Percentiles rank a stretch among this genome's conserved stretches.
These are phyloP conservation scores for Coprinopsis sp. DNA, from an alignment of 768 basidiomycete genomes.

Conservation along the genomic window DNA sequence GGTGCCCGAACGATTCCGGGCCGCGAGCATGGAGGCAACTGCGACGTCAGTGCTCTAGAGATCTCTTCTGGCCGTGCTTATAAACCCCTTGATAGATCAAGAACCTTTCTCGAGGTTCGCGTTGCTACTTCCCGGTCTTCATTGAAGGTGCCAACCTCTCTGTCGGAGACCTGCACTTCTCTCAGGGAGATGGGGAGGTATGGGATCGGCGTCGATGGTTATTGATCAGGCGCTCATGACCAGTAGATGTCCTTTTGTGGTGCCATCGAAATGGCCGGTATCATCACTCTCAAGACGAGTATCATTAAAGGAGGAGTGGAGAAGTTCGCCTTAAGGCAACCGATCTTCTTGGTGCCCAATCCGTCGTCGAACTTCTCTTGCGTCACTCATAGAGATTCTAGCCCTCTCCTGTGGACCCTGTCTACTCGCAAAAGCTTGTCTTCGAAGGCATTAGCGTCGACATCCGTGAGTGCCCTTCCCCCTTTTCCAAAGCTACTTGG, in stretches of 20 bases:
- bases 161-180: conserved; percentile 76
- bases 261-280: conserved; percentile 77
- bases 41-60: conserved; percentile 44
- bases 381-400: conserved; percentile 17
- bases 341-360: conserved; percentile 60
- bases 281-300: conserved; percentile 66
- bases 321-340: conserved; percentile 69
- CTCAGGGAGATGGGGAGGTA: conserved; percentile 74
- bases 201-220: conserved; percentile 55
- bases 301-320: conserved; percentile 72
- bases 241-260: conserved; percentile 68
- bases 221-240: background rate
- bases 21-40: conserved; percentile 78
- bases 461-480: conserved; percentile 40
- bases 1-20: conserved; percentile 75
- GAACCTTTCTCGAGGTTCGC: conserved; percentile 68
- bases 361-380: background rate
- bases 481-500: conserved; percentile 1
- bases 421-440: conserved; percentile 71
- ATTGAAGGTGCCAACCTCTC: conserved; percentile 72
- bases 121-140: conserved; percentile 76
- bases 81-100: conserved; percentile 49
- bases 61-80: background rate
- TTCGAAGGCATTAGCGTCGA: conserved; percentile 77
- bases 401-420: conserved; percentile 72